These are phyloP conservation scores for Penicillium griseofulvum DNA, from an alignment of 2,329 filamentous ascomycete genomes.

Conservation along the genomic window DNA sequence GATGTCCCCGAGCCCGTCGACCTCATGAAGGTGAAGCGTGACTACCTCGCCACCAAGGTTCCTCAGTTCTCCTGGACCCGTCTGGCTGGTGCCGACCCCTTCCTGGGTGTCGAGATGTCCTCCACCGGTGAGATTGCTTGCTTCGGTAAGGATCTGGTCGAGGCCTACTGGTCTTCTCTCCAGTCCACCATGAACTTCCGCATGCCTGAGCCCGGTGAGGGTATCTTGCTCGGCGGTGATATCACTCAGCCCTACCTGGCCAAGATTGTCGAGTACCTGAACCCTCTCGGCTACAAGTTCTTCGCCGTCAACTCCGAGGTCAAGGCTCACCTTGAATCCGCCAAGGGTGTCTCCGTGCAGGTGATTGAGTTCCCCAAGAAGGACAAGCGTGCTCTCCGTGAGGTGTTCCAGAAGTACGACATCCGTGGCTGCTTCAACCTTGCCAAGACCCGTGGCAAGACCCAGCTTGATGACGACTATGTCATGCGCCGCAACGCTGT, in stretches of 20 bases:
- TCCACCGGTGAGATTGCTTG: constrained; percentile 98
- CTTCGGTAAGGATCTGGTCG: constrained; percentile 92
- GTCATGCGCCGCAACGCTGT: constrained; percentile 98
- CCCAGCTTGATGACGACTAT: constrained; percentile 87
- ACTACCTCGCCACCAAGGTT: constrained; percentile 96
- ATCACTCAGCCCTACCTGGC: constrained; percentile 67
- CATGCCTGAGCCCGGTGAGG: constrained; percentile 88
- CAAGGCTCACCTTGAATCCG: constrained; percentile 77
- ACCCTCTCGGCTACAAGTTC: constrained; percentile 90
- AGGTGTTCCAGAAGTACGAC: constrained; percentile 96
- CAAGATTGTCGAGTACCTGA: constrained; percentile 79
- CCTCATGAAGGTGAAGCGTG: constrained; percentile 82
- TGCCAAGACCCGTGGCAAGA: constrained; percentile 78
- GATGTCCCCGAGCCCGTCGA: constrained; percentile 81
- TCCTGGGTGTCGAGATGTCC: constrained; percentile 96
- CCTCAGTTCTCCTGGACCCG: constrained; percentile 99
- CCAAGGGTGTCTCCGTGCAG: constrained; percentile 71
- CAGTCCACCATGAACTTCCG: constrained; percentile 99
- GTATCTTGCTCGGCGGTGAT: constrained; percentile 91
- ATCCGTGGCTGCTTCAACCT: constrained; percentile 96
- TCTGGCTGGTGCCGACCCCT: constrained; percentile 93
- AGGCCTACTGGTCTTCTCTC: constrained; percentile 95
- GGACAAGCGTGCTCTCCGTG: constrained; percentile 89
- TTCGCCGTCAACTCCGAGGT: constrained; percentile 79
- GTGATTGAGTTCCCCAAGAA: constrained; percentile 96